Evolutionary conservation across 352 stramenopile genomes (phyloP).

Genomic region (Phytophthora litchii): DNA sequence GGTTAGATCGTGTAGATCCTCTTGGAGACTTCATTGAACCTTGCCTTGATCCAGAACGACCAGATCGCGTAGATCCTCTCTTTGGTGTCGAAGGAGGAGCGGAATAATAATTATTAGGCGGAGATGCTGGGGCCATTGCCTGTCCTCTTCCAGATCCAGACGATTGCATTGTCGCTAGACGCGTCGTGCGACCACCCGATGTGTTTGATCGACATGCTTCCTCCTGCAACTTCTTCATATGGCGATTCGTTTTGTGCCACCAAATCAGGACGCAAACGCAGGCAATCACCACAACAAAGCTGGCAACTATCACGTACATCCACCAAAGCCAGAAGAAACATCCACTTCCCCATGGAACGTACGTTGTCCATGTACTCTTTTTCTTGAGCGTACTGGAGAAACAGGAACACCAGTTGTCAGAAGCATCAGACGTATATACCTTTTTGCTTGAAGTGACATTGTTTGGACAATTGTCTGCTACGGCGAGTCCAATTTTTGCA

Average conservation of each 20-base stretch:
- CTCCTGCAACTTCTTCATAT: conserved; percentile 50
- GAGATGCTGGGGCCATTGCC: conserved; percentile 31
- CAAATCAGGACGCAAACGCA: conserved; percentile 64
- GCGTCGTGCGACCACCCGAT: conserved; percentile 27
- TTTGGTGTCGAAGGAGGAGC: conserved; percentile 15
- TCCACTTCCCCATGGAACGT: conserved; percentile 58
- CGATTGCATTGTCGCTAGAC: conserved; percentile 37
- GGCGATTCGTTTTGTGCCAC: conserved; percentile 55
- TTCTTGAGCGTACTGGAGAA: conserved; percentile 69
- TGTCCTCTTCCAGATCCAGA: conserved; percentile 17
- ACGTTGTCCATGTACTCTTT: conserved; percentile 59
- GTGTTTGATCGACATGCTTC: conserved; percentile 17
- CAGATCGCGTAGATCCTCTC: conserved; percentile 19
- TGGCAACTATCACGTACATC: conserved; percentile 82
- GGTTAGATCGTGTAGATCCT: not conserved
- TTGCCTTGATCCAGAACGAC: too few relatives aligned
- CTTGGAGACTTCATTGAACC: too few relatives aligned
- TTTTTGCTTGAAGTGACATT: conserved; percentile 78
- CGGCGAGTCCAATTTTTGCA: conserved; percentile 66
- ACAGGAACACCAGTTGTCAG: conserved; percentile 67
- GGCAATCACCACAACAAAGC: conserved; percentile 57
- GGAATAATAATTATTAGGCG: conserved; percentile 30
- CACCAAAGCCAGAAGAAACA: conserved; percentile 90
- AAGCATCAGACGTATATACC: conserved; percentile 50
- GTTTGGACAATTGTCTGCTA: conserved; percentile 83